Percentiles rank a stretch among this genome's conserved stretches.
Evolutionary conservation across 2,329 filamentous ascomycete genomes (phyloP).

Genomic region (Aspergillus vadensis): DNA sequence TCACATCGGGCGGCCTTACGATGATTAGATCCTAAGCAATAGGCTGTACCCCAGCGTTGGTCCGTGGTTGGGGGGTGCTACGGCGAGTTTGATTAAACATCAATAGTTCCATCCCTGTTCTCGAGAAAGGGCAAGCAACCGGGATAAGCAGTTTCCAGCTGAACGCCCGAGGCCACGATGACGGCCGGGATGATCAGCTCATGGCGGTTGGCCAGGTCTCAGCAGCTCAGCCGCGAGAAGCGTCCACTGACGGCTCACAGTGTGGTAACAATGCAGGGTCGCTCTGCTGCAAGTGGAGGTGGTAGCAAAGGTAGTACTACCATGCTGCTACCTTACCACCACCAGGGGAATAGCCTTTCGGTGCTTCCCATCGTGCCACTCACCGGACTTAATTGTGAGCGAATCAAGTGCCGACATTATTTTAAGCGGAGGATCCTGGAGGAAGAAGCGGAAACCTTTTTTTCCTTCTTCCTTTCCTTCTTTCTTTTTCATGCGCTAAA

Average conservation of each 20-base stretch:
- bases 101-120: neutral
- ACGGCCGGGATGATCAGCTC: neutral
- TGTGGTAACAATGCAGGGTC: conserved; percentile 38
- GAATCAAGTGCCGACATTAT: conserved; percentile 8
- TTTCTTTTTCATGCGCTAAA: conserved; percentile 8
- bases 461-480: too few species aligned
- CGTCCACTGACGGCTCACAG: conserved; percentile 3
- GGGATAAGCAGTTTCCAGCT: neutral
- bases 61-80: conserved; percentile 3
- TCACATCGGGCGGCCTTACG: neutral
- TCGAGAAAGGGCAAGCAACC: neutral
- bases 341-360: conserved; percentile 13
- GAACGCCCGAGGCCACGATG: neutral
- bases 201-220: conserved; percentile 7
- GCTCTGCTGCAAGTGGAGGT: conserved; percentile 18
- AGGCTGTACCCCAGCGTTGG: neutral
- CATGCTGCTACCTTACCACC: conserved; percentile 17
- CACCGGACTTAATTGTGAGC: conserved; percentile 13
- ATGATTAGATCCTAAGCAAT: neutral
- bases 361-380: conserved; percentile 22
- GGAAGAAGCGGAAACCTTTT: conserved; percentile 4
- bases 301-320: conserved; percentile 11
- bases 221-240: conserved; percentile 8
- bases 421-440: conserved; percentile 14
- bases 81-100: neutral